Percentiles rank a stretch among this genome's conserved stretches.
phyloP scores from a whole-genome alignment of 805 yeast genomes.

The Candida patagonica region DNA sequence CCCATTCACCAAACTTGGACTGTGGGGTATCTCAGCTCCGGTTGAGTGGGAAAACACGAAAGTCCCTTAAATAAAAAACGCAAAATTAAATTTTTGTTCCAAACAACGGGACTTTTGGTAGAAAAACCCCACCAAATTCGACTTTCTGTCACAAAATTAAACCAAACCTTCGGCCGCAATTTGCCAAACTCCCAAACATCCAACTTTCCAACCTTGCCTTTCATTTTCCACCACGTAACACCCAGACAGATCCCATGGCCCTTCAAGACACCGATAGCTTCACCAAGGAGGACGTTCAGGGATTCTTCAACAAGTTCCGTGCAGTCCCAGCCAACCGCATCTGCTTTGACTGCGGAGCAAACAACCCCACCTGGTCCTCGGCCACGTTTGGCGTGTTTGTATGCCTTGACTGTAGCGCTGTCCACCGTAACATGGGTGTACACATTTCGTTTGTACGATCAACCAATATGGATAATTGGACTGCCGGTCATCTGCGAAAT shows the following conservation, averaged over 20 bases:
- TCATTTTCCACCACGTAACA: not conserved
- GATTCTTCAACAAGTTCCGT: conserved; percentile 54
- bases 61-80: too few species aligned
- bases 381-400: conserved; percentile 90
- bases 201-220: not conserved
- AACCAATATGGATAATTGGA: conserved; percentile 89
- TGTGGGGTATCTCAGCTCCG: too few species aligned
- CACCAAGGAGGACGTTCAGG: conserved; percentile 54
- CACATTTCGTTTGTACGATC: conserved; percentile 94
- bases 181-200: too few species aligned
- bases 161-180: too few species aligned
- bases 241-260: not conserved
- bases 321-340: conserved; percentile 62
- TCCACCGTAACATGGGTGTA: conserved; percentile 91
- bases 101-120: too few species aligned
- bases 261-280: conserved; percentile 20
- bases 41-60: too few species aligned
- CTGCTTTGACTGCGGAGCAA: conserved; percentile 91
- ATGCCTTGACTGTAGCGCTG: conserved; percentile 92
- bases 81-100: too few species aligned
- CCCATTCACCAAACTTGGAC: too few species aligned
- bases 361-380: conserved; percentile 97
- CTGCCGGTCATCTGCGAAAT: conserved; percentile 76
- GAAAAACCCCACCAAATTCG: too few species aligned
- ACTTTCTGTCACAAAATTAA: too few species aligned